phyloP scores from a whole-genome alignment of 805 yeast genomes.

The Saccharomycopsis babjevae region DNA sequence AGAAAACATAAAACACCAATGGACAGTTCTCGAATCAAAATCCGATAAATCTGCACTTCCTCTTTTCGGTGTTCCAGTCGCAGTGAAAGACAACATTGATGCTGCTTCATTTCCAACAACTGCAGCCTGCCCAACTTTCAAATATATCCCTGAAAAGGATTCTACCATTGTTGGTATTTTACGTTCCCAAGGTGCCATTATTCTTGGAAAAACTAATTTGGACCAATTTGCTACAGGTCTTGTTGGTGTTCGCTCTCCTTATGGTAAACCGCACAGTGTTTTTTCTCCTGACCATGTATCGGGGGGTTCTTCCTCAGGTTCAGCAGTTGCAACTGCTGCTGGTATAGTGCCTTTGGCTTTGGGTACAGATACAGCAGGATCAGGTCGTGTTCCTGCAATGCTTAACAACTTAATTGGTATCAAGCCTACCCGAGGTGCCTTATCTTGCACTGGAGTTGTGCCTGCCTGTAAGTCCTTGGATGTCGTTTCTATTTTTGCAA shows the following conservation, averaged over 20 bases:
- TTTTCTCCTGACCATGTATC: slow-evolving; percentile 70
- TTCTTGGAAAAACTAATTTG: slow-evolving; percentile 87
- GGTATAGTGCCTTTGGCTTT: slow-evolving; percentile 83
- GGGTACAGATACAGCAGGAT: slow-evolving; percentile 97
- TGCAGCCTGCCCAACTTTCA: slow-evolving; percentile 87
- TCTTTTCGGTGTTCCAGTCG: slow-evolving; percentile 90
- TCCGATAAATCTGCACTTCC: slow-evolving; percentile 46
- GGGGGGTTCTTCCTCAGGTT: slow-evolving; percentile 95
- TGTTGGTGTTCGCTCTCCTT: slow-evolving; percentile 92
- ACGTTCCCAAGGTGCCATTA: slow-evolving; percentile 83
- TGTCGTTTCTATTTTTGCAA: slow-evolving; percentile 79
- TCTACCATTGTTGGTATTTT: slow-evolving; percentile 67
- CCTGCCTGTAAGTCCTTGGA: slow-evolving; percentile 95
- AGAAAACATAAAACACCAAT: slow-evolving; percentile 62
- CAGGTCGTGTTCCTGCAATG: slow-evolving; percentile 96
- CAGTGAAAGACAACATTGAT: slow-evolving; percentile 91
- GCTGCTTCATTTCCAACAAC: slow-evolving; percentile 76
- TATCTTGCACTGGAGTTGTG: slow-evolving; percentile 85
- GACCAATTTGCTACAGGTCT: slow-evolving; percentile 98
- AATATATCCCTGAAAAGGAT: slow-evolving; percentile 59
- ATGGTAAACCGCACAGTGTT: slow-evolving; percentile 78
- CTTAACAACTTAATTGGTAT: slow-evolving; percentile 85
- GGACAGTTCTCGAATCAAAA: slow-evolving; percentile 62
- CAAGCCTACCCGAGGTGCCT: slow-evolving; percentile 84
- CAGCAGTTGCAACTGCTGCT: slow-evolving; percentile 83